Conservation (phyloP, 768 basidiomycete genomes). For the Artomyces pyxidatus region DNA sequence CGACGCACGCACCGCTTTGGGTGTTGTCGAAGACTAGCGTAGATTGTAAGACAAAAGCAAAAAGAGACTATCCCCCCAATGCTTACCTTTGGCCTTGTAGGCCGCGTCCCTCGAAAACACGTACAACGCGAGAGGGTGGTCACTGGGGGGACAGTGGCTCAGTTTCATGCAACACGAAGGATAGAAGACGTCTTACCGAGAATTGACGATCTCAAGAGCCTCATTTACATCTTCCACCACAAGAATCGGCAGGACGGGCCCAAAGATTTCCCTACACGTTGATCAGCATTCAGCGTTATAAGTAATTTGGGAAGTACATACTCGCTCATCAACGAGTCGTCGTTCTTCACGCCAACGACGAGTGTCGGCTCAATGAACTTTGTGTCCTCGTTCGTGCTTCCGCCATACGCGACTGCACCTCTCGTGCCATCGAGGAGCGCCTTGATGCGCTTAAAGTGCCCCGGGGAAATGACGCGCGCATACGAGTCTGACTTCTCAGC, state of each 20-base stretch:
- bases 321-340: conserved; percentile 76
- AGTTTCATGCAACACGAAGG: background rate
- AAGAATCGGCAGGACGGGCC: conserved; percentile 71
- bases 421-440: conserved; percentile 55
- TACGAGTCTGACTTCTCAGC: conserved; percentile 36
- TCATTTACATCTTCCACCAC: conserved; percentile 63
- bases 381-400: conserved; percentile 45
- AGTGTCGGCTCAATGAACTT: conserved; percentile 69
- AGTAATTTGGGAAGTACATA: conserved; percentile 28
- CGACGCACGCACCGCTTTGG: conserved; percentile 58
- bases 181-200: conserved; percentile 28
- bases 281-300: background rate
- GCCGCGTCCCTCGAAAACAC: conserved; percentile 57
- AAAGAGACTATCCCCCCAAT: too few relatives aligned
- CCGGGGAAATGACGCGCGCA: conserved; percentile 42
- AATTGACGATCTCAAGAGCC: conserved; percentile 62
- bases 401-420: conserved; percentile 60
- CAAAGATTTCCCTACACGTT: conserved; percentile 68
- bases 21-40: conserved; percentile 63
- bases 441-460: conserved; percentile 54
- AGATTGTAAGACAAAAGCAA: too few relatives aligned
- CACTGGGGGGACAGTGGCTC: conserved; percentile 30
- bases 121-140: conserved; percentile 73
- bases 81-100: conserved; percentile 55
- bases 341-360: conserved; percentile 48